phyloP scores from a whole-genome alignment of 176 grass and related monocot species.

The Secale cereale region DNA sequence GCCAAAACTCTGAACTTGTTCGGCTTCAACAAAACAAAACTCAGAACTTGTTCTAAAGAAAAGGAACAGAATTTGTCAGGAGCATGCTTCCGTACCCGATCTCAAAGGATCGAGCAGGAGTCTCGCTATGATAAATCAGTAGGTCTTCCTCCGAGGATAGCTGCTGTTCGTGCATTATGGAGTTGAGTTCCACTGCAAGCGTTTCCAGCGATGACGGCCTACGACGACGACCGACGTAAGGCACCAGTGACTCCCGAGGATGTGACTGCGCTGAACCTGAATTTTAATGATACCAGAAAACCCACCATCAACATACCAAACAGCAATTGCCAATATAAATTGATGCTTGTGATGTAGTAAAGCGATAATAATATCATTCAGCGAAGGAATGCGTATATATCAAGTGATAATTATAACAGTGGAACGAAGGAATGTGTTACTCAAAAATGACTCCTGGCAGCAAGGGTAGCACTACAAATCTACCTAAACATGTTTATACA shows the following conservation, averaged over 20 bases:
- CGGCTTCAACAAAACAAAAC: no score
- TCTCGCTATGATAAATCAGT: constrained; percentile 63
- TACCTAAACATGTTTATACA: background rate
- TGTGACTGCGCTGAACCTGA: constrained; percentile 86
- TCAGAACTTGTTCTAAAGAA: no score
- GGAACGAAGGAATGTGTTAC: background rate
- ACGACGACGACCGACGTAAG: constrained; percentile 28
- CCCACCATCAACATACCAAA: background rate
- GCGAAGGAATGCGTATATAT: background rate
- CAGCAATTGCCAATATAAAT: background rate
- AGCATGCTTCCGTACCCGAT: constrained; percentile 85
- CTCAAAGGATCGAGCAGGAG: constrained; percentile 58
- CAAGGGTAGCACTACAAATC: background rate
- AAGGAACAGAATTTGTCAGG: constrained; percentile 49
- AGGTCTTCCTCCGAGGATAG: constrained; percentile 61
- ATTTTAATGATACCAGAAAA: constrained; percentile 17
- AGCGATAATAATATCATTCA: background rate
- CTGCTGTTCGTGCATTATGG: constrained; percentile 70
- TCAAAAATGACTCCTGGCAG: no score
- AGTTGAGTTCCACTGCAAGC: constrained; percentile 75
- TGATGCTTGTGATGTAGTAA: background rate
- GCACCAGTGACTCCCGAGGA: constrained; percentile 65
- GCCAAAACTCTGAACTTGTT: no score
- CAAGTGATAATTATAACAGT: background rate
- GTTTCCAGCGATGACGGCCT: constrained; percentile 65